Evolutionary conservation across 1,284 basidiomycete genomes (phyloP).

Genomic region (Cryptococcus neoformans): DNA sequence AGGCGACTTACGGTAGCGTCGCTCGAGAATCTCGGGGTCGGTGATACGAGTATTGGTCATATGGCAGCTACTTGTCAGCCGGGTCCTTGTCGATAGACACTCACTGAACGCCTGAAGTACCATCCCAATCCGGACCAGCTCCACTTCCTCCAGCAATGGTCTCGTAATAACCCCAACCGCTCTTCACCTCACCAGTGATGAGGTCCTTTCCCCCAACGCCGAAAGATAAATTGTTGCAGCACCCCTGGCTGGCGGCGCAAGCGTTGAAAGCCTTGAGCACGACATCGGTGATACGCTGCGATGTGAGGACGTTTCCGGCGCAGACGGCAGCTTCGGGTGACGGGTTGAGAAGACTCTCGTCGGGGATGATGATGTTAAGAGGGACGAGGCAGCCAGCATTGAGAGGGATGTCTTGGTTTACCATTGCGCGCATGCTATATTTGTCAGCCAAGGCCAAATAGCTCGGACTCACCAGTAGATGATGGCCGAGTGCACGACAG

Average conservation of each 20-base stretch:
- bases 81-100: slow-evolving; percentile 27
- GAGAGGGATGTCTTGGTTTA: slow-evolving; percentile 79
- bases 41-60: slow-evolving; percentile 85
- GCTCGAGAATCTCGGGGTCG: slow-evolving; percentile 41
- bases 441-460: too few species aligned
- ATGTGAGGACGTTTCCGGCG: slow-evolving; percentile 72
- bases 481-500: slow-evolving; percentile 86
- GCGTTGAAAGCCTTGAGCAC: slow-evolving; percentile 91
- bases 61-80: slow-evolving; percentile 39
- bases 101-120: slow-evolving; percentile 48
- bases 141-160: slow-evolving; percentile 95
- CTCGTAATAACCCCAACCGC: slow-evolving; percentile 82
- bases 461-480: slow-evolving; percentile 91
- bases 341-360: slow-evolving; percentile 80
- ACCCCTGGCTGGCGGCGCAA: slow-evolving; percentile 89
- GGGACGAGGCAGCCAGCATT: slow-evolving; percentile 44
- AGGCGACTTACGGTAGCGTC: slow-evolving; percentile 51
- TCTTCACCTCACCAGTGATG: slow-evolving; percentile 49
- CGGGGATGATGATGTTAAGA: slow-evolving; percentile 75
- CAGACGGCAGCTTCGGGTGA: slow-evolving; percentile 57
- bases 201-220: slow-evolving; percentile 62
- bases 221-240: slow-evolving; percentile 82
- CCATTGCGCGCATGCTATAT: too few species aligned
- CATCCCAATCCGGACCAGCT: slow-evolving; percentile 86
- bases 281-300: slow-evolving; percentile 91